Base-by-base conservation (phyloP, 495 filamentous ascomycete species). In the Neurospora intermedia region DNA sequence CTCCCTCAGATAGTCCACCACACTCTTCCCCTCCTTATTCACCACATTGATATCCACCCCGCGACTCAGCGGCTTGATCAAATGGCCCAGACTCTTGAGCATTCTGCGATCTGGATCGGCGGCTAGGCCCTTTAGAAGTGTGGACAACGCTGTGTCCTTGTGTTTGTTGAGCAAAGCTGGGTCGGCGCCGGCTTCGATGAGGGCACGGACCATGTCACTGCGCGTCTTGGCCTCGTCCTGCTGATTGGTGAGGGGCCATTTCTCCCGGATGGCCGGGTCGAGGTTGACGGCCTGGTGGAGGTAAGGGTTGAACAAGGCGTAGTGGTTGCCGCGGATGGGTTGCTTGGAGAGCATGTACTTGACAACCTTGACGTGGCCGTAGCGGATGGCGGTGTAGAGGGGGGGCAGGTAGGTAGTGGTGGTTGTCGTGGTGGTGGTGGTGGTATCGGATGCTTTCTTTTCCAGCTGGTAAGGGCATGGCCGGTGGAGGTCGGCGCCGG, bases 101-200 rank as follows among this genome's bases (percentile, higher is more conserved):
- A 62, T 16, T 2, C 16, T 35, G 1, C 23, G 11, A 4, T 59
- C 23, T 0, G 20, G 9, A 8, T 48, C 43, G 18, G 13, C 18
- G 6, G 2, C 43, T 0, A 73, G 18, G 1, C 70, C 27, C 7
- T 35, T 62, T 0, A 45, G 9, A 0, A 74, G 73, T 6, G 69
- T 10, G 1, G 54, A 62, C n/a, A 69, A 9, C 0, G 70, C 39
- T 9, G 69, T 71, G 27, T 69, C 35, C 0, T 13, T 5, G 6
- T 1, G 3, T 5, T 27, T 23, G 40, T 74, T 62, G 0, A 74
- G 41, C n/a, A 71, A 6, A 0, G 39, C 7, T 4, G 69, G 35
- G 13, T 74, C 73, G 40, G 73, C 73, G 16, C 73, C 70, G 54
- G 73, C 54, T 0, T 69, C 73, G 16, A 74, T 7, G 9, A 74